These are phyloP conservation scores for Taiozyma sp. DNA, from an alignment of 1,139 yeast genomes.

Conservation along the genomic window DNA sequence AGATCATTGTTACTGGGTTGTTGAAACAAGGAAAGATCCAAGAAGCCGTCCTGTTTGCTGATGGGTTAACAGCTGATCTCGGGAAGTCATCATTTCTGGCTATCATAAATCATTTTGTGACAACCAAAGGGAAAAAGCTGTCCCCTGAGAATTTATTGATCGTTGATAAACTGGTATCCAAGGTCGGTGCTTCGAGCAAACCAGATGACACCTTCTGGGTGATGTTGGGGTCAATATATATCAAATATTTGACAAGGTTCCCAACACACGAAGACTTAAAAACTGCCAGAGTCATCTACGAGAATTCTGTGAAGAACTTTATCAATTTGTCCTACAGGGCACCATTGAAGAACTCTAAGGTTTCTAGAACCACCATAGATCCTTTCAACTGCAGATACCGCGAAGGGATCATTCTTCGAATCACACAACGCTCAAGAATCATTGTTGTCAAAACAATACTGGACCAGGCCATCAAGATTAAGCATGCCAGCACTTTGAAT, in stretches of 20 bases:
- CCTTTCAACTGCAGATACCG: slow-evolving; percentile 5
- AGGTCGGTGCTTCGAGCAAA: not conserved
- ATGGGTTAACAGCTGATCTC: not conserved
- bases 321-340: slow-evolving; percentile 1
- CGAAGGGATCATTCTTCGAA: not conserved
- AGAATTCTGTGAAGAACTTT: slow-evolving; percentile 4
- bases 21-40: slow-evolving; percentile 3
- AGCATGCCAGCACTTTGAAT: not conserved
- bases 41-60: slow-evolving; percentile 5
- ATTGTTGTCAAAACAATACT: slow-evolving; percentile 9
- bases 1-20: slow-evolving; percentile 7
- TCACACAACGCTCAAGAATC: slow-evolving; percentile 3
- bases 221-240: slow-evolving; percentile 7
- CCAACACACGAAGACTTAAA: not conserved
- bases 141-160: slow-evolving; percentile 3
- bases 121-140: not conserved
- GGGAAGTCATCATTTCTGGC: slow-evolving; percentile 6
- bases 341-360: not conserved
- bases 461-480: slow-evolving; percentile 4
- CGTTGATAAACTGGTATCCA: slow-evolving; percentile 6
- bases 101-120: slow-evolving; percentile 5
- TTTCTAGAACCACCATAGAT: slow-evolving; percentile 2
- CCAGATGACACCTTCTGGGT: slow-evolving; percentile 9
- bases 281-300: slow-evolving; percentile 2
- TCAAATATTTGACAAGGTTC: slow-evolving; percentile 5